Evolutionary conservation across 352 stramenopile genomes (phyloP), one percentile per base, ranked within the genome.

Genomic region (Phytophthora citricola): DNA sequence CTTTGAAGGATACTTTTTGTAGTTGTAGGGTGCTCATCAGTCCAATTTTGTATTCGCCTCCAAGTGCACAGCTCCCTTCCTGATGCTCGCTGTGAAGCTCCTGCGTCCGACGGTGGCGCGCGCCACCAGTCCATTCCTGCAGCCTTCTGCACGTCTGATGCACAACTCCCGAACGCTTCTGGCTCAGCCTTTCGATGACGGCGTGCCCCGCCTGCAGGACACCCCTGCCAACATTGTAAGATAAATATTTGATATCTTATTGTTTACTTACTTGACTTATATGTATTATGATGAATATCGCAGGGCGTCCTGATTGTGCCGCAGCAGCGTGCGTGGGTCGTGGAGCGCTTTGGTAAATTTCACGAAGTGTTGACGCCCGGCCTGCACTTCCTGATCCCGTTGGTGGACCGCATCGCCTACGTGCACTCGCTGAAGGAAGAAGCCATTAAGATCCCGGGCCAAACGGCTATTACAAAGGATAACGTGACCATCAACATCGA

Each of bases 401-500:
- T 97, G 20, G 90, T 97, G 29, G 92, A 97, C 69, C 79, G 81
- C 34, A 96, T 97, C 53, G 81, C 92, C 20, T 97, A 97, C 67
- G 90, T 97, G 60, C 91, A 97, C 76, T 96, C 87, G 61, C 73
- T 97, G 17, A 97, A 97, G 70, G 92, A 97, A 66, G 86, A 96
- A 61, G 88, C 91, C 8, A 95, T 97, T 63, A 93, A 95, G 66
- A 97, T 97, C 46, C 88, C 91, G 0, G 89, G 87, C 11, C 92
- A 97, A 63, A 89, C 86, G 43, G 90, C 91, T 24, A 97, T 97
- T 63, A 97, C 92, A 20, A 89, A 91, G 50, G 92, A 97, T 72
- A 97, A 97, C 57, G 91, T 97, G 56, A 95, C 89, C 39, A 96
- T 97, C 60, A 91, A 82, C 66, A 97, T 97, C 38, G 92, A 97